Conservation (phyloP, 805 yeast species). For the Kodamaea lidongshanica region DNA sequence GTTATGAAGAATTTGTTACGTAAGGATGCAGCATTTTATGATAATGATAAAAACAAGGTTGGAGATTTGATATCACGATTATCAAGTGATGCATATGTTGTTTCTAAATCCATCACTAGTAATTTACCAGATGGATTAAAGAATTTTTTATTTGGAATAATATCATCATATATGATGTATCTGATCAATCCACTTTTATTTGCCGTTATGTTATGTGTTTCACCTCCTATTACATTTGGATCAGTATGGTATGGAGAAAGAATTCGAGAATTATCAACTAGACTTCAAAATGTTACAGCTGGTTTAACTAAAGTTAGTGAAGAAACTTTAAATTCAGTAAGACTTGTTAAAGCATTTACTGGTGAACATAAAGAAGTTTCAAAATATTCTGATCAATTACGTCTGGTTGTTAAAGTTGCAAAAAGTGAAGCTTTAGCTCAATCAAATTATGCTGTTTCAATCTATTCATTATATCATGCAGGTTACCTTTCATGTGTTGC, state of each 20-base stretch:
- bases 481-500: conserved; percentile 40
- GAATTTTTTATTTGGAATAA: conserved; percentile 36
- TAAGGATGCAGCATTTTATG: conserved; percentile 38
- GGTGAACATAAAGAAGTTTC: conserved; percentile 37
- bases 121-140: conserved; percentile 42
- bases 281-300: conserved; percentile 40
- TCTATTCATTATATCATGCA: conserved; percentile 36
- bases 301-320: conserved; percentile 40
- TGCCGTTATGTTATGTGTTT: conserved; percentile 39
- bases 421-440: conserved; percentile 41
- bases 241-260: conserved; percentile 42
- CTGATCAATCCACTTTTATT: conserved; percentile 36
- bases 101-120: conserved; percentile 37
- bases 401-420: conserved; percentile 38
- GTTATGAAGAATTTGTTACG: conserved; percentile 38
- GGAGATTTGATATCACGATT: conserved; percentile 41
- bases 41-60: conserved; percentile 39
- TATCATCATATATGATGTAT: conserved; percentile 41
- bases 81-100: conserved; percentile 43
- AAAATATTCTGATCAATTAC: conserved; percentile 32
- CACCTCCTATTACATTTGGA: conserved; percentile 42
- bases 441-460: conserved; percentile 38
- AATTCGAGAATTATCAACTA: conserved; percentile 34
- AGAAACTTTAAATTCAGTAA: conserved; percentile 38
- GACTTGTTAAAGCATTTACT: conserved; percentile 39